A percentile compares a stretch with the other conserved stretches of the same genome.
Conservation (phyloP, 306 rosid species). For the Pterocarpus santalinus region DNA sequence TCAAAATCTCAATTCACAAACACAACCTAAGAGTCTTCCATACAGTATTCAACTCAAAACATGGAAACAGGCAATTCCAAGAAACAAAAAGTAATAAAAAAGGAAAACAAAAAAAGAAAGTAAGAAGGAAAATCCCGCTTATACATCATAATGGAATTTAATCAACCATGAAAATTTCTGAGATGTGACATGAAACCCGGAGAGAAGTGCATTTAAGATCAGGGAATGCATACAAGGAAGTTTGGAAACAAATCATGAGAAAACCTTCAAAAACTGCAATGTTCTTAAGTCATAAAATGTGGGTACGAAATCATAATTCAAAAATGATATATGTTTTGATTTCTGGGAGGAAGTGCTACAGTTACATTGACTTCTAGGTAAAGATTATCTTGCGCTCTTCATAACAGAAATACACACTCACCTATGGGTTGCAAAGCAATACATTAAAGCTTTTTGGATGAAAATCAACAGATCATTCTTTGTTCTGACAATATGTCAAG, state of each 20-base stretch:
- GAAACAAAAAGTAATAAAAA: background rate
- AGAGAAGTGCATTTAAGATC: background rate
- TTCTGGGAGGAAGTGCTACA: background rate
- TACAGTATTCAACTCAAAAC: constrained; percentile 3
- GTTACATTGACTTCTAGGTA: background rate
- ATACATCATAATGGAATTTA: background rate
- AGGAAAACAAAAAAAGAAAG: background rate
- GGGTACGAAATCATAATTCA: background rate
- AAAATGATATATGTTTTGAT: background rate
- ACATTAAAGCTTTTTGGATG: constrained; percentile 11
- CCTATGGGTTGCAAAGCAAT: background rate
- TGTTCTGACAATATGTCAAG: background rate
- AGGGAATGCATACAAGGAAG: too few species aligned
- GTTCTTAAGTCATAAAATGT: background rate
- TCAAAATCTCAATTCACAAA: too few species aligned
- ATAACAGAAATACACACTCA: background rate
- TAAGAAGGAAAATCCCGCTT: background rate
- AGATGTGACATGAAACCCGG: background rate
- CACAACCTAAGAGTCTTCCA: background rate
- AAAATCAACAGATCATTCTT: constrained; percentile 7
- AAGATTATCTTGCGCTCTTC: too few species aligned
- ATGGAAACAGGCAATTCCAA: constrained; percentile 1
- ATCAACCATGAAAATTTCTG: constrained; percentile 31
- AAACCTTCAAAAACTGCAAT: too few species aligned
- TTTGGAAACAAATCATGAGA: too few species aligned